Percentiles rank a stretch among this genome's conserved stretches.
Conservation (phyloP, 192 early-diverging fungal species). For the Coemansia sp. region DNA sequence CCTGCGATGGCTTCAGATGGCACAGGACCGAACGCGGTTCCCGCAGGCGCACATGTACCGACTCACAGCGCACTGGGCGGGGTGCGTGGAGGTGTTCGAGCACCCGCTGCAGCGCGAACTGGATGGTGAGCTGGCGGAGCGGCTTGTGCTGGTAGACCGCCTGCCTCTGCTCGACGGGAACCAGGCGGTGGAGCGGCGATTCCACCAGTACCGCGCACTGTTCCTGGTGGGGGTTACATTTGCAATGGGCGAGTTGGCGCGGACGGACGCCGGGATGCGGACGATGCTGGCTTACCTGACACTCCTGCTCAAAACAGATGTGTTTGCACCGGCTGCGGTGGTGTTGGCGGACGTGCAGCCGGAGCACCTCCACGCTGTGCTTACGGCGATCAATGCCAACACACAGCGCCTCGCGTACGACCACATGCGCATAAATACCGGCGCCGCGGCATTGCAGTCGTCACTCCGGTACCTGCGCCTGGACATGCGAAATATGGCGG, state of each 20-base stretch:
- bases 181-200: slow-evolving; percentile 28
- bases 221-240: slow-evolving; percentile 44
- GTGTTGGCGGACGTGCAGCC: slow-evolving; percentile 35
- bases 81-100: slow-evolving; percentile 51
- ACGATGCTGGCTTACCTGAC: slow-evolving; percentile 45
- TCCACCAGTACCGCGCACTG: slow-evolving; percentile 40
- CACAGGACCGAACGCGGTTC: slow-evolving; percentile 32
- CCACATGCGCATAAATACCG: slow-evolving; percentile 38
- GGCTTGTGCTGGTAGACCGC: slow-evolving; percentile 23
- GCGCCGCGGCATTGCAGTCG: slow-evolving; percentile 38
- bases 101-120: slow-evolving; percentile 27
- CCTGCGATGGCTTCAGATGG: slow-evolving; percentile 33
- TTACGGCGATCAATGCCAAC: slow-evolving; percentile 42
- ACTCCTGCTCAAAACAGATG: slow-evolving; percentile 44
- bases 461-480: slow-evolving; percentile 34
- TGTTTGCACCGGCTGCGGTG: slow-evolving; percentile 30
- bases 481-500: slow-evolving; percentile 42
- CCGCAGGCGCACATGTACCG: slow-evolving; percentile 36
- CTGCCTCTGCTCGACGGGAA: slow-evolving; percentile 24
- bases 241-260: slow-evolving; percentile 38
- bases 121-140: slow-evolving; percentile 13
- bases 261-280: slow-evolving; percentile 22
- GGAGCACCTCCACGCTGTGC: slow-evolving; percentile 29
- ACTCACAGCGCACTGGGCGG: slow-evolving; percentile 42
- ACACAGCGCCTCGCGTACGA: slow-evolving; percentile 30